These are phyloP conservation scores for Populus alba DNA, from an alignment of 345 rosid genomes.

Conservation along the genomic window DNA sequence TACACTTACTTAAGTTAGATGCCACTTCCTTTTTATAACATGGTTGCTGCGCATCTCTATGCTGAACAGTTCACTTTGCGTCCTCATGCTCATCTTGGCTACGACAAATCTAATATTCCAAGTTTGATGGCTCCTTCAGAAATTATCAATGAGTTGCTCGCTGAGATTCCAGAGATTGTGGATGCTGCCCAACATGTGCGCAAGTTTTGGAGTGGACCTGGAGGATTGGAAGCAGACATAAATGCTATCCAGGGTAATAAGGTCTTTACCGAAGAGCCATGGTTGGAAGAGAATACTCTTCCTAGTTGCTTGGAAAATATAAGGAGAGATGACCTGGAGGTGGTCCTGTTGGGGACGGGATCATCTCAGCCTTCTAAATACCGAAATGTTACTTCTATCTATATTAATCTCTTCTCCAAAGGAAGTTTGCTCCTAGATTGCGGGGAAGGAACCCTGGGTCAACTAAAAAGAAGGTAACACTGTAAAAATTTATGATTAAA, in stretches of 20 bases:
- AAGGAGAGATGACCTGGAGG: constrained; percentile 83
- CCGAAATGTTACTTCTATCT: constrained; percentile 76
- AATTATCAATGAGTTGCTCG: constrained; percentile 55
- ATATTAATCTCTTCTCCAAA: constrained; percentile 65
- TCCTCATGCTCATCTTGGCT: constrained; percentile 72
- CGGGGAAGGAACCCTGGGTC: constrained; percentile 95
- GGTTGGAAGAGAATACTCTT: constrained; percentile 54
- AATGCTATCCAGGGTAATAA: constrained; percentile 21
- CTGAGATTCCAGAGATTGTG: constrained; percentile 69
- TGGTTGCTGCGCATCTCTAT: background rate
- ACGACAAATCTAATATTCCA: constrained; percentile 72
- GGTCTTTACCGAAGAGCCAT: constrained; percentile 65
- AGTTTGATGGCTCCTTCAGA: constrained; percentile 37
- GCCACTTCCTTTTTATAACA: constrained; percentile 1
- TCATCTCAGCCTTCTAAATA: constrained; percentile 98
- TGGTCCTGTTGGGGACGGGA: constrained; percentile 89
- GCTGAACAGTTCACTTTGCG: constrained; percentile 78
- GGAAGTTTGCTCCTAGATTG: constrained; percentile 88
- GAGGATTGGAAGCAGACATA: constrained; percentile 21
- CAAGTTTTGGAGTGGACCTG: constrained; percentile 48
- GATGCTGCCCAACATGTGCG: constrained; percentile 56
- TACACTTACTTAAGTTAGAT: background rate
- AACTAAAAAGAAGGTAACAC: constrained; percentile 79
- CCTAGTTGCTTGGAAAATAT: constrained; percentile 73
- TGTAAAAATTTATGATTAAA: background rate